Evolutionary conservation across 805 yeast species (phyloP).

Genomic region (Alloascoidea africana): DNA sequence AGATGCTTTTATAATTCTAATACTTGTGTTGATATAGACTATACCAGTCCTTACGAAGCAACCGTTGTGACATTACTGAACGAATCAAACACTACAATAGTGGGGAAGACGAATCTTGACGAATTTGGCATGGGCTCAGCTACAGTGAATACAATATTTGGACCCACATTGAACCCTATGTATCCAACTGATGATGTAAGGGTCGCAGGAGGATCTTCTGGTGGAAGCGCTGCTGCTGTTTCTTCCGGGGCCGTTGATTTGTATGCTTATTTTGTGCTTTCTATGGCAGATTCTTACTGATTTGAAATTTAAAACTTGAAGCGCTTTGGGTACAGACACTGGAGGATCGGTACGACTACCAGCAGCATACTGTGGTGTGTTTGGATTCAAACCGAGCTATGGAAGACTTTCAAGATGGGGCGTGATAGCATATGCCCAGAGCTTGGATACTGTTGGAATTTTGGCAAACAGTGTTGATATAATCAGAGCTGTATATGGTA

Average conservation of each 20-base stretch:
- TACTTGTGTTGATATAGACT: constrained; percentile 17
- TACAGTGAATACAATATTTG: constrained; percentile 19
- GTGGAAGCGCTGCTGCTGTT: constrained; percentile 92
- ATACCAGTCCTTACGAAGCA: constrained; percentile 68
- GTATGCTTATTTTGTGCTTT: not conserved
- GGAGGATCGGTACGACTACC: constrained; percentile 95
- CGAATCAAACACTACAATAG: constrained; percentile 29
- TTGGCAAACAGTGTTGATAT: constrained; percentile 33
- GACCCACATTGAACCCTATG: constrained; percentile 24
- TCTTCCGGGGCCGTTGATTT: constrained; percentile 56
- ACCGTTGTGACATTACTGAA: constrained; percentile 48
- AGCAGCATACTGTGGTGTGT: constrained; percentile 68
- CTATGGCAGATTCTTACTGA: not conserved
- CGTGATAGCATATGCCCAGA: constrained; percentile 83
- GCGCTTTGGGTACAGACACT: constrained; percentile 84
- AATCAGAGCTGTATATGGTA: constrained; percentile 34
- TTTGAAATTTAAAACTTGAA: not conserved
- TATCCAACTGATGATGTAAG: constrained; percentile 23
- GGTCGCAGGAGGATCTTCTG: constrained; percentile 84
- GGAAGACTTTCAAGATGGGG: constrained; percentile 91
- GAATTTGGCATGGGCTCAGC: constrained; percentile 95
- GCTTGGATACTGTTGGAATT: constrained; percentile 88
- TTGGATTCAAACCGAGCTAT: constrained; percentile 89
- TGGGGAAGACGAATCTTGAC: constrained; percentile 87
- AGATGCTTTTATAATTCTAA: not conserved